Percentiles rank a stretch among this genome's conserved stretches.
These are phyloP conservation scores for Ampelocalamus luodianensis DNA, from an alignment of 176 grass and related monocot species.

Conservation along the genomic window DNA sequence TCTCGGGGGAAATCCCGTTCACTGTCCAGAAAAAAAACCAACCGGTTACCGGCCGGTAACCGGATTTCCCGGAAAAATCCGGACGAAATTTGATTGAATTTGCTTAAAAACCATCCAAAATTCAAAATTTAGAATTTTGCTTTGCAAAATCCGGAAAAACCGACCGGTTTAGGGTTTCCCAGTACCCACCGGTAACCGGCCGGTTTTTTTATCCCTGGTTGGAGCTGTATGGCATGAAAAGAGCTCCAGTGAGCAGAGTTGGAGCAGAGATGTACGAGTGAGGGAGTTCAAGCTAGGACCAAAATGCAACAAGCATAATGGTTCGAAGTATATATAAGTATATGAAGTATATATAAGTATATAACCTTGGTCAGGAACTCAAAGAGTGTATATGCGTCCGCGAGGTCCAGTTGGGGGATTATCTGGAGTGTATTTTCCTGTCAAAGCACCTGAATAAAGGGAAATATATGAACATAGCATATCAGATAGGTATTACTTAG, in stretches of 20 bases:
- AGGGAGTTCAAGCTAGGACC: not conserved
- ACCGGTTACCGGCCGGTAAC: too few relatives aligned
- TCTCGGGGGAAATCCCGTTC: too few relatives aligned
- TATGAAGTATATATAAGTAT: not conserved
- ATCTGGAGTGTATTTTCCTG: conserved; percentile 53
- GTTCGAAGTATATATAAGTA: not conserved
- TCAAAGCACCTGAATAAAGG: conserved; percentile 48
- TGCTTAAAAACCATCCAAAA: too few relatives aligned
- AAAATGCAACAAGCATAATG: not conserved
- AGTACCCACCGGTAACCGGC: too few relatives aligned
- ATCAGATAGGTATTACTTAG: not conserved
- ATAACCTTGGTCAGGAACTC: conserved; percentile 51
- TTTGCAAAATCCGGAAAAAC: too few relatives aligned
- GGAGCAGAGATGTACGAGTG: not conserved
- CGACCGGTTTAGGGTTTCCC: too few relatives aligned
- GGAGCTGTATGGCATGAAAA: conserved; percentile 61
- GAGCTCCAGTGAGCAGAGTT: conserved; percentile 17
- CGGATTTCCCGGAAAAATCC: too few relatives aligned
- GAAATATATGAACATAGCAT: not conserved
- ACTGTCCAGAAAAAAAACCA: too few relatives aligned
- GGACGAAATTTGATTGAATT: too few relatives aligned
- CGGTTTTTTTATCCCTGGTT: too few relatives aligned
- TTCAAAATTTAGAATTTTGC: too few relatives aligned
- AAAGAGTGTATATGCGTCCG: conserved; percentile 52
- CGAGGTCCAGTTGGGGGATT: conserved; percentile 49